Evolutionary conservation across 495 filamentous ascomycete genomes (phyloP), one percentile per base, ranked within the genome.

Genomic region (Neurospora sp.): DNA sequence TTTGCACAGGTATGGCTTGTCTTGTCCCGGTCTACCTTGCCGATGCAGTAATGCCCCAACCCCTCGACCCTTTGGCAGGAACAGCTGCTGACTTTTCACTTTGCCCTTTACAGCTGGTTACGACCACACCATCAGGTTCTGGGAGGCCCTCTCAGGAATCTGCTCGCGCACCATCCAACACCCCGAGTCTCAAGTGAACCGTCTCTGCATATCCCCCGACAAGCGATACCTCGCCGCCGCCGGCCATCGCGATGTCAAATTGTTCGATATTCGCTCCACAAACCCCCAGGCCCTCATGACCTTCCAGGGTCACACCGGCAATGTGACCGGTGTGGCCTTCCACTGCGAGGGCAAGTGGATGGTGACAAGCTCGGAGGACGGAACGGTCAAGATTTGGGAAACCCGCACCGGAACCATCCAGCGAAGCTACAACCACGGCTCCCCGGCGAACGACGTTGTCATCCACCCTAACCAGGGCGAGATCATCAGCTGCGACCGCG

Each of bases 341-440:
- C 96, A 99, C 81, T 97, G 94, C 77, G 96, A 99, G 80, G 94
- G 94, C 12, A 98, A 98, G 82, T 99, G 96, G 96, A 98, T 99
- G 94, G 95, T 98, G n/a, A 99, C 96, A 4, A 96, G 93, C 82
- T 96, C 93, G 44, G 96, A 99, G 80, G 96, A 99, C 77, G 92
- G 94, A 69, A 97, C 94, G 8, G 95, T 99, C 74, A 98, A 98
- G 85, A 97, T 99, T 65, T 99, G 96, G 96, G 96, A 99, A 80
- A 98, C 95, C 8, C 87, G 96, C 35, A 91, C 87, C 7, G 96
- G 93, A 27, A 91, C 86, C 61, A 88, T 98, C 53, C 96, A 98
- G 80, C 89, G 96, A 22, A 97, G 95, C 82, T 99, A 99, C 79
- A 88, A 86, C 71, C 96, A 99, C 77, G 91, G 90, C 35, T 89